phyloP scores from a whole-genome alignment of 768 basidiomycete genomes.

The Auriculariales sp. region DNA sequence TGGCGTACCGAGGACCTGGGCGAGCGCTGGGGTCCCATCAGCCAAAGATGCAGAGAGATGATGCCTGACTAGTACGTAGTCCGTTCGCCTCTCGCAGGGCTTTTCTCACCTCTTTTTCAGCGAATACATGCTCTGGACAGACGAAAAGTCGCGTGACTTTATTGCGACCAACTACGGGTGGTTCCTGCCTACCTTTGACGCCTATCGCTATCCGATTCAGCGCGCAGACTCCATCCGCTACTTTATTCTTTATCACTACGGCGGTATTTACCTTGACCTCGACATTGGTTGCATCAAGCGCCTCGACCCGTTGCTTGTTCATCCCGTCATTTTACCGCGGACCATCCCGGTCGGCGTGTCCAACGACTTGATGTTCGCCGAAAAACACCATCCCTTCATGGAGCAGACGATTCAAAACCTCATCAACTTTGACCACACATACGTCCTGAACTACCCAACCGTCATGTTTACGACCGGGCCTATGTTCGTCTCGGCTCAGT shows the following conservation, averaged over 20 bases:
- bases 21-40: conserved; percentile 61
- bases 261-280: conserved; percentile 91
- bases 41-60: conserved; percentile 74
- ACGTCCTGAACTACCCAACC: conserved; percentile 94
- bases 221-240: conserved; percentile 97
- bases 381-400: conserved; percentile 76
- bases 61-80: conserved; percentile 88
- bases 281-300: conserved; percentile 87
- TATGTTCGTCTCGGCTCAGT: conserved; percentile 95
- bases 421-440: conserved; percentile 81
- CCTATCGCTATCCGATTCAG: conserved; percentile 83
- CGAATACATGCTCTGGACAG: conserved; percentile 96
- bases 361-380: conserved; percentile 92
- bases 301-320: conserved; percentile 72
- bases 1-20: conserved; percentile 92
- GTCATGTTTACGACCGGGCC: conserved; percentile 99
- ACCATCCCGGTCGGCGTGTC: conserved; percentile 96
- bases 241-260: conserved; percentile 90
- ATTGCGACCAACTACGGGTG: conserved; percentile 78
- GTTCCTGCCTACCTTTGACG: conserved; percentile 89
- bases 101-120: conserved; percentile 25
- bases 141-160: conserved; percentile 78
- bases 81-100: conserved; percentile 6
- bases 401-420: conserved; percentile 88
- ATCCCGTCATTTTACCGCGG: conserved; percentile 80